Evolutionary conservation across 768 basidiomycete genomes (phyloP).

Genomic region (Phaeolepiota aurea): DNA sequence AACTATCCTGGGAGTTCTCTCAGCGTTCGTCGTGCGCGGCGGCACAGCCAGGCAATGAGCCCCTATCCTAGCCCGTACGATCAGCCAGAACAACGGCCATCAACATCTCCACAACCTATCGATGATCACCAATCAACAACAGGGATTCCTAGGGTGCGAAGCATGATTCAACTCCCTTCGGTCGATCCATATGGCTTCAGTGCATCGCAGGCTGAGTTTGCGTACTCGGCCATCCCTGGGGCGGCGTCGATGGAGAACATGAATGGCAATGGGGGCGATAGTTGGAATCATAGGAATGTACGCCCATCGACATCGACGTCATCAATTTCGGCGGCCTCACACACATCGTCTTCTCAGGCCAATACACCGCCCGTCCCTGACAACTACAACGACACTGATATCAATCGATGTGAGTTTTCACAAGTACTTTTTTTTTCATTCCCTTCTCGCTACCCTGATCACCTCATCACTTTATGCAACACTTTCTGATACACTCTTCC

Average conservation of each 20-base stretch:
- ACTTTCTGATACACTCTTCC: slow-evolving; percentile 7
- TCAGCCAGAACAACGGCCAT: slow-evolving; percentile 55
- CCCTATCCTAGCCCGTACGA: slow-evolving; percentile 84
- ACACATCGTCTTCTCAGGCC: slow-evolving; percentile 73
- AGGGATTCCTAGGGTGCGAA: slow-evolving; percentile 65
- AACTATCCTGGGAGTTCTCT: slow-evolving; percentile 44
- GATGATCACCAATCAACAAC: slow-evolving; percentile 40
- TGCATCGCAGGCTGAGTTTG: slow-evolving; percentile 70
- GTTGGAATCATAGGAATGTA: slow-evolving; percentile 43
- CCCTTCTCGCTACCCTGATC: not conserved
- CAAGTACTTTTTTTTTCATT: slow-evolving; percentile 1
- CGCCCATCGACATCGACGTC: slow-evolving; percentile 75
- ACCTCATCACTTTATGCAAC: not conserved
- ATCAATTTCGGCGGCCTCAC: slow-evolving; percentile 68
- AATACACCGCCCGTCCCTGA: slow-evolving; percentile 74
- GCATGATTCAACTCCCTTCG: slow-evolving; percentile 76
- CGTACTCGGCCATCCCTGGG: slow-evolving; percentile 58
- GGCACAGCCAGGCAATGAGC: slow-evolving; percentile 83
- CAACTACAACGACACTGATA: slow-evolving; percentile 63
- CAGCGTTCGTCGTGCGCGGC: slow-evolving; percentile 63
- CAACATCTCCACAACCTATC: slow-evolving; percentile 62
- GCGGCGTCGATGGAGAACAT: slow-evolving; percentile 35
- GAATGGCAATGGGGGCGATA: slow-evolving; percentile 25
- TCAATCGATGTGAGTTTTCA: slow-evolving; percentile 76
- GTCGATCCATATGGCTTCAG: slow-evolving; percentile 62